Conservation (phyloP, 768 basidiomycete species). For the Amanita fuliginea region DNA sequence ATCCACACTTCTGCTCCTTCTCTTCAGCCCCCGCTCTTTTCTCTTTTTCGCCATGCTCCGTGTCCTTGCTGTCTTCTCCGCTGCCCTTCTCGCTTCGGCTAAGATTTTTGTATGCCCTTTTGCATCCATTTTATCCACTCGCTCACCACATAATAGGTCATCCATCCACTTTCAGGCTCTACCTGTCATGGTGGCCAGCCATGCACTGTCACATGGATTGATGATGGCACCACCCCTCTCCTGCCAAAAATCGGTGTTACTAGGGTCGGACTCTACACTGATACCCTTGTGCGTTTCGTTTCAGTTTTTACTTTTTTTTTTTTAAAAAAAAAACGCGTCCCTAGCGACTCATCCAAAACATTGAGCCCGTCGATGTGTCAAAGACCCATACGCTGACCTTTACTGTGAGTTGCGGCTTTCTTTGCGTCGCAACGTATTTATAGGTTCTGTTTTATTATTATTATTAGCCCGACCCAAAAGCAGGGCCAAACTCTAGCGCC, state of each 20-base stretch:
- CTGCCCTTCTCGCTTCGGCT: background rate
- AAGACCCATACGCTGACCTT: background rate
- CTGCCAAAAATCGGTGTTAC: background rate
- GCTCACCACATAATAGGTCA: background rate
- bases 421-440: no score
- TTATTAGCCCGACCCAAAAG: conserved; percentile 2
- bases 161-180: background rate
- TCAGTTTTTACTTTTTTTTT: background rate
- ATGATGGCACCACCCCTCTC: conserved; percentile 1
- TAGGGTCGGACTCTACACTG: conserved; percentile 2
- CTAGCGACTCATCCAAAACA: conserved; percentile 5
- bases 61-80: background rate
- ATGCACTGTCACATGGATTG: conserved; percentile 1
- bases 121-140: background rate
- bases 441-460: background rate
- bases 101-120: conserved; percentile 2
- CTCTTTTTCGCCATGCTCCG: background rate
- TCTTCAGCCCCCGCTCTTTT: background rate
- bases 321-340: background rate
- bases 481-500: conserved; percentile 2
- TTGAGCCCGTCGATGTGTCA: conserved; percentile 1
- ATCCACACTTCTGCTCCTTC: background rate
- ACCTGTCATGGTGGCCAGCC: conserved; percentile 3
- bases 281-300: background rate
- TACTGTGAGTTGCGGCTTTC: background rate